Evolutionary conservation across 2,329 filamentous ascomycete genomes (phyloP).

Genomic region (Thielaviopsis euricoi): DNA sequence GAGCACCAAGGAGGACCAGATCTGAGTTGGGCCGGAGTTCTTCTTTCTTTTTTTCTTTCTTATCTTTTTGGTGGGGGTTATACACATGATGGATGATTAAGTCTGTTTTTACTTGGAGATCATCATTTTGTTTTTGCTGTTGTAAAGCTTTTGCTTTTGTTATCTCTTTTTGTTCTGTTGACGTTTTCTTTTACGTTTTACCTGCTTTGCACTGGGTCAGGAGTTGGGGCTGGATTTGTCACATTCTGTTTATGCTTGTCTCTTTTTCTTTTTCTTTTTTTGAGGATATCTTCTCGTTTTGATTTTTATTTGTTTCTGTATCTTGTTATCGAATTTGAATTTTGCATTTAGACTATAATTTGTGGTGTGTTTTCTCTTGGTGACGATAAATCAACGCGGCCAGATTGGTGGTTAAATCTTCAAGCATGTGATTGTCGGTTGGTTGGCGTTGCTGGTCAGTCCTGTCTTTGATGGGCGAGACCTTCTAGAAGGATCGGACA

Average conservation of each 20-base stretch:
- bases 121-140: not conserved
- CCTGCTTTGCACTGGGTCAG: not conserved
- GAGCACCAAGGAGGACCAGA: slow-evolving; percentile 16
- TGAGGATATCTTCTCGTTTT: not conserved
- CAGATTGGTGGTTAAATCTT: not conserved
- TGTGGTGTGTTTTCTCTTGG: too few relatives aligned
- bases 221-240: not conserved
- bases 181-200: not conserved
- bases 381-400: too few relatives aligned
- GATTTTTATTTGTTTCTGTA: not conserved
- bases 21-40: too few relatives aligned
- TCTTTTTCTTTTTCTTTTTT: not conserved
- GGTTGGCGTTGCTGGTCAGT: not conserved
- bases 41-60: too few relatives aligned
- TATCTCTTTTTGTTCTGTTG: not conserved
- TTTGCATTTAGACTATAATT: too few relatives aligned
- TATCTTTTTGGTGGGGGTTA: too few relatives aligned
- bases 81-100: not conserved
- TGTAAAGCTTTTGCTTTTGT: not conserved
- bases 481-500: not conserved
- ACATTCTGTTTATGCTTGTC: not conserved
- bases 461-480: not conserved
- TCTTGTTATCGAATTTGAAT: not conserved
- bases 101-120: not conserved
- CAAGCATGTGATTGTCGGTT: not conserved